Conservation (phyloP, 1,139 yeast genomes). For the Geotrichum restrictum region DNA sequence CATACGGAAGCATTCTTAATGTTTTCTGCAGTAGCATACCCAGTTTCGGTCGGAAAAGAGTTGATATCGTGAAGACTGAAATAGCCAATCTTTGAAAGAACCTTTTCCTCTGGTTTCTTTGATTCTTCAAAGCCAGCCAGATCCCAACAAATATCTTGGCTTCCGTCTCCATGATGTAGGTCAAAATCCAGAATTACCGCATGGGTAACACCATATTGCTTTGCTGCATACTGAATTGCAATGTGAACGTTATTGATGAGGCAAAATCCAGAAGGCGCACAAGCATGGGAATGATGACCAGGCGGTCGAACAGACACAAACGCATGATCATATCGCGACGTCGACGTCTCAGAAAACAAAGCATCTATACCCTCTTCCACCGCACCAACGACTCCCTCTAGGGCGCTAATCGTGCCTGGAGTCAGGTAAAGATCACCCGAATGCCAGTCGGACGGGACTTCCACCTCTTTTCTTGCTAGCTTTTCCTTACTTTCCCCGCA, state of each 20-base stretch:
- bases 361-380: constrained; percentile 69
- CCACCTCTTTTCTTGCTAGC: constrained; percentile 54
- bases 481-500: constrained; percentile 59
- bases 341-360: constrained; percentile 39
- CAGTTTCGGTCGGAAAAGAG: constrained; percentile 80
- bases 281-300: constrained; percentile 87
- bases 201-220: constrained; percentile 63
- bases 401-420: constrained; percentile 63
- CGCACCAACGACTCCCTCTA: constrained; percentile 78
- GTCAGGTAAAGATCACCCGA: constrained; percentile 77
- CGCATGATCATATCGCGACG: constrained; percentile 50
- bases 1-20: constrained; percentile 78
- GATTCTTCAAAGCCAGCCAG: constrained; percentile 58
- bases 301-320: constrained; percentile 78
- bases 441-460: constrained; percentile 80
- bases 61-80: constrained; percentile 82
- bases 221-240: constrained; percentile 74
- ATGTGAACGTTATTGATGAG: constrained; percentile 77
- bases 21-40: constrained; percentile 68
- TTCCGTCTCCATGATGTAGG: constrained; percentile 89
- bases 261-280: constrained; percentile 85
- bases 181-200: constrained; percentile 82
- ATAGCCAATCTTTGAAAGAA: constrained; percentile 53
- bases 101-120: not conserved
- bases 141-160: constrained; percentile 84